Conservation (phyloP, 2,329 filamentous ascomycete species). For the Fusarium liriodendri region DNA sequence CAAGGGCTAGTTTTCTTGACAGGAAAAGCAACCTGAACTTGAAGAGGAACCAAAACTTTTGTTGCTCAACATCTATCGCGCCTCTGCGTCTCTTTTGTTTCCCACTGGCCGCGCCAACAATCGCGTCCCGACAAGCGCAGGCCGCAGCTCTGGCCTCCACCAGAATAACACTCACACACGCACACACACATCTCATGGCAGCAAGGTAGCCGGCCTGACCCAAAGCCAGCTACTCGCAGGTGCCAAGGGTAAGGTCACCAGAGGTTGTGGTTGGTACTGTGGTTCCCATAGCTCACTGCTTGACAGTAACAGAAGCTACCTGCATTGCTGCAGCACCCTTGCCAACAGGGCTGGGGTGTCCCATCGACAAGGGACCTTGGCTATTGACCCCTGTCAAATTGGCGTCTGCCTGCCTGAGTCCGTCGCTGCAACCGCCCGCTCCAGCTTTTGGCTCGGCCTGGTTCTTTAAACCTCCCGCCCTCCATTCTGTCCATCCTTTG, state of each 20-base stretch:
- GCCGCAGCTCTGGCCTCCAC: conserved; percentile 38
- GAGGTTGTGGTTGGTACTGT: conserved; percentile 27
- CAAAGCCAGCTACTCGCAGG: conserved; percentile 29
- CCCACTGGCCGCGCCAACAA: conserved; percentile 36
- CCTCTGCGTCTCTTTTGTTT: conserved; percentile 35
- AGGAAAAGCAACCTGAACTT: neutral
- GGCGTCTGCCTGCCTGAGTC: conserved; percentile 42
- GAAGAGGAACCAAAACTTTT: neutral
- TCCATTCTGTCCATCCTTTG: conserved; percentile 40
- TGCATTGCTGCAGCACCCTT: conserved; percentile 21
- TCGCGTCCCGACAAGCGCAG: conserved; percentile 44
- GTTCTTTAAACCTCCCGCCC: conserved; percentile 49
- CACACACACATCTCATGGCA: conserved; percentile 4
- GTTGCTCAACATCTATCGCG: neutral
- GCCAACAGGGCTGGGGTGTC: conserved; percentile 35
- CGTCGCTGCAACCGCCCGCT: conserved; percentile 42
- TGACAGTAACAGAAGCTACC: conserved; percentile 34
- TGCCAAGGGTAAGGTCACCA: conserved; percentile 30
- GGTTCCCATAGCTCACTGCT: conserved; percentile 22
- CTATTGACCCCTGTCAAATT: conserved; percentile 39
- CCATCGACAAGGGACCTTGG: conserved; percentile 33
- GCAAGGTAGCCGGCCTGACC: conserved; percentile 14
- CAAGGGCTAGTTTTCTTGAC: neutral
- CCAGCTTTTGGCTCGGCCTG: conserved; percentile 37
- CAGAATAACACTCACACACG: conserved; percentile 20